Evolutionary conservation across 768 basidiomycete genomes (phyloP).

Genomic region (Rubroboletus pulcherrimus): DNA sequence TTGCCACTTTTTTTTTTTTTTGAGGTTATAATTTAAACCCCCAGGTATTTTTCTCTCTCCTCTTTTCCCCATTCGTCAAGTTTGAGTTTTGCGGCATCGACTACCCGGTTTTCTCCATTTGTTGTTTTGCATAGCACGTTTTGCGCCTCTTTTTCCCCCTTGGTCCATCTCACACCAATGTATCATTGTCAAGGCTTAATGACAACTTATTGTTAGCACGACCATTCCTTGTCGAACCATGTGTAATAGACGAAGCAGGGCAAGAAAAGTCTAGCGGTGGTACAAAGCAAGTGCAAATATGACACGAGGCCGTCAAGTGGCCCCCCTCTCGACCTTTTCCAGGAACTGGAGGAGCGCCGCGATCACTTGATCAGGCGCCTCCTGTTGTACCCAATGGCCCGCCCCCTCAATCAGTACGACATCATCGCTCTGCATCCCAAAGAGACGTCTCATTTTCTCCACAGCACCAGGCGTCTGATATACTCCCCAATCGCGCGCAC

Average conservation of each 20-base stretch:
- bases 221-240: slow-evolving; percentile 6
- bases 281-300: background rate
- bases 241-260: slow-evolving; percentile 13
- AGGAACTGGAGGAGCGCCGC: slow-evolving; percentile 41
- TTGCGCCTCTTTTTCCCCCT: background rate
- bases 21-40: slow-evolving; percentile 5
- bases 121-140: slow-evolving; percentile 28
- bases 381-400: slow-evolving; percentile 67
- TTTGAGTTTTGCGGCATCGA: slow-evolving; percentile 3
- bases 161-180: slow-evolving; percentile 21
- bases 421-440: slow-evolving; percentile 39
- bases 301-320: background rate
- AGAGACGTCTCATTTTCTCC: slow-evolving; percentile 38
- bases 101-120: slow-evolving; percentile 2
- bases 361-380: slow-evolving; percentile 43
- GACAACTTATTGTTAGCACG: slow-evolving; percentile 16
- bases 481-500: slow-evolving; percentile 58
- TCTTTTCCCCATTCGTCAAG: background rate
- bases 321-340: slow-evolving; percentile 15
- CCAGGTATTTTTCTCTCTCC: background rate
- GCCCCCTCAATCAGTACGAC: slow-evolving; percentile 53
- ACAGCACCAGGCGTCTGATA: slow-evolving; percentile 49
- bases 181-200: slow-evolving; percentile 20
- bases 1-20: background rate
- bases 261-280: background rate